A percentile compares a stretch with the other conserved stretches of the same genome.
phyloP scores from a whole-genome alignment of 2,329 filamentous ascomycete species.

The Lojkania enalia region DNA sequence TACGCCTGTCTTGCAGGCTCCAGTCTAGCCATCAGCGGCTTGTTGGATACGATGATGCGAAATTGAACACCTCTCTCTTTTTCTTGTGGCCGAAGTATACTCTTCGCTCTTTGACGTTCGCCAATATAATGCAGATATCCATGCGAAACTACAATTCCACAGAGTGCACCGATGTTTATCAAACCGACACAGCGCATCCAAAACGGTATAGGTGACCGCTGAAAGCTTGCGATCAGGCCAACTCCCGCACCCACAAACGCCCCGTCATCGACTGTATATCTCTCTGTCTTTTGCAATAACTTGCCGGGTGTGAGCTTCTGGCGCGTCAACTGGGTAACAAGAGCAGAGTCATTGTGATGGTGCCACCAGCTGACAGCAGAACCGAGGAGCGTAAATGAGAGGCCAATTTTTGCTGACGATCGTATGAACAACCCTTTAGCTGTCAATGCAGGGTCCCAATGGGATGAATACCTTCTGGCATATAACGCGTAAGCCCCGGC shows the following conservation, averaged over 20 bases:
- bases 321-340: slow-evolving; percentile 13
- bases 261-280: slow-evolving; percentile 32
- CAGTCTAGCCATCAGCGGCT: slow-evolving; percentile 28
- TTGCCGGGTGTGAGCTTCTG: slow-evolving; percentile 21
- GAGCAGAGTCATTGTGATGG: slow-evolving; percentile 24
- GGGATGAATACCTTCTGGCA: slow-evolving; percentile 20
- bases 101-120: slow-evolving; percentile 29
- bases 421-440: slow-evolving; percentile 25
- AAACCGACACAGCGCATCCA: no score
- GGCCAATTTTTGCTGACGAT: slow-evolving; percentile 25
- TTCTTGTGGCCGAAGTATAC: slow-evolving; percentile 17
- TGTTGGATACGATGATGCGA: slow-evolving; percentile 31
- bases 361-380: slow-evolving; percentile 32
- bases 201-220: no score
- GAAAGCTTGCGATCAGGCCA: slow-evolving; percentile 27
- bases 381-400: slow-evolving; percentile 24
- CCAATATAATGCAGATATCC: slow-evolving; percentile 33
- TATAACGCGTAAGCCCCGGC: slow-evolving; percentile 32
- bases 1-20: slow-evolving; percentile 30
- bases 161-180: slow-evolving; percentile 31
- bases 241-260: slow-evolving; percentile 27
- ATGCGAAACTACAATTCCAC: slow-evolving; percentile 26
- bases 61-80: slow-evolving; percentile 27
- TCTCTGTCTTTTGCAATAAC: slow-evolving; percentile 28
- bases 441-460: slow-evolving; percentile 16